Conservation (phyloP, 1,139 yeast genomes). For the Yamadazyma pseudoaaseri region DNA sequence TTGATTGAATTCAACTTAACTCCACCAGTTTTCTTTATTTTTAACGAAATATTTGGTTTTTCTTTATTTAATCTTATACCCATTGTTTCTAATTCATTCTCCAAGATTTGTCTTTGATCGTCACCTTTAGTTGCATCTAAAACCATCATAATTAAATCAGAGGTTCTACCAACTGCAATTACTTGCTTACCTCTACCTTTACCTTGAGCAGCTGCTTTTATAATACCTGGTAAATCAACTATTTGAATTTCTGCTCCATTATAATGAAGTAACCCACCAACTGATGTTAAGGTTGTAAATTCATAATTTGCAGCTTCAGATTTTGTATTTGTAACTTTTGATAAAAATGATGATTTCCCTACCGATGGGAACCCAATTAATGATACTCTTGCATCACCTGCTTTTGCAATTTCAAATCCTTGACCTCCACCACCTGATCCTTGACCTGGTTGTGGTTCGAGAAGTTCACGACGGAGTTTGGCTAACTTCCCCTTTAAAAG, state of each 20-base stretch:
- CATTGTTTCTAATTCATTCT: constrained; percentile 87
- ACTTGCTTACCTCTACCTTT: constrained; percentile 98
- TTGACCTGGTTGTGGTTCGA: constrained; percentile 79
- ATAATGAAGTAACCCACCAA: constrained; percentile 91
- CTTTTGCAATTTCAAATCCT: constrained; percentile 93
- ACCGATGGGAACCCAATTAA: constrained; percentile 97
- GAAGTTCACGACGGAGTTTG: constrained; percentile 84
- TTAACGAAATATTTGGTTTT: constrained; percentile 79
- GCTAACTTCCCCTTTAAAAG: constrained; percentile 92
- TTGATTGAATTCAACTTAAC: constrained; percentile 76
- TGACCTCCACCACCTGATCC: constrained; percentile 75
- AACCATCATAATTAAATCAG: constrained; percentile 90
- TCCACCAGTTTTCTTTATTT: constrained; percentile 86
- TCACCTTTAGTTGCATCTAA: constrained; percentile 92
- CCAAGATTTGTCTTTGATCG: constrained; percentile 83
- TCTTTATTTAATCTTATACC: constrained; percentile 85
- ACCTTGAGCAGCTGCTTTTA: constrained; percentile 95
- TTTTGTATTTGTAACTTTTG: constrained; percentile 86
- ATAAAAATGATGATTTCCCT: constrained; percentile 88
- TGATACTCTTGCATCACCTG: constrained; percentile 96
- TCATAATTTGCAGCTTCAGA: constrained; percentile 95
- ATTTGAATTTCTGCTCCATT: constrained; percentile 97
- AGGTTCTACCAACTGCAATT: constrained; percentile 92
- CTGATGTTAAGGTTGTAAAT: constrained; percentile 94
- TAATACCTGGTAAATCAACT: constrained; percentile 95